phyloP scores from a whole-genome alignment of 768 basidiomycete genomes.

The Mycena capillaripes region DNA sequence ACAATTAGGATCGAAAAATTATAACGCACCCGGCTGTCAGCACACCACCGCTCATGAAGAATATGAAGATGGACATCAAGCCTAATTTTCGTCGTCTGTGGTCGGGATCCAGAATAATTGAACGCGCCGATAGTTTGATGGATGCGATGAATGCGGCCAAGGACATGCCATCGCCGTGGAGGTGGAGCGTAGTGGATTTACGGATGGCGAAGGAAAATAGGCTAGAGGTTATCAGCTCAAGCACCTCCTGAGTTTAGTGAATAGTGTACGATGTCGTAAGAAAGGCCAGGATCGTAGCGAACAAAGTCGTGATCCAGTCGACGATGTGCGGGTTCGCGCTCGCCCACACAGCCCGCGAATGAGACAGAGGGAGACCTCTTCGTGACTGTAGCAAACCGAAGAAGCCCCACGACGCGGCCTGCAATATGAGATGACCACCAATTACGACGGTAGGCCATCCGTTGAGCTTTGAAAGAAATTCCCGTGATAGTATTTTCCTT shows the following conservation, averaged over 20 bases:
- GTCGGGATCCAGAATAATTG: background rate
- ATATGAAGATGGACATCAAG: background rate
- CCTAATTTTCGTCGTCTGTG: background rate
- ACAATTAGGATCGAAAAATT: background rate
- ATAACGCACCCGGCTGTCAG: constrained; percentile 11
- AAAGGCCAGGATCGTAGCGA: background rate
- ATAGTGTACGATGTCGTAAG: background rate
- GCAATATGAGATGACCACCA: background rate
- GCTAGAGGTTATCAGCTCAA: background rate
- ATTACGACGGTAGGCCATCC: constrained; percentile 1
- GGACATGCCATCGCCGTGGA: constrained; percentile 1
- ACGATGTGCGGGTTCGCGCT: too few species aligned
- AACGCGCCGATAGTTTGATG: constrained; percentile 7
- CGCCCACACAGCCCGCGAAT: background rate
- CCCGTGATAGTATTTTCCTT: background rate
- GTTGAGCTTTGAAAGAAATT: background rate
- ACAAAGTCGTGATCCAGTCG: too few species aligned
- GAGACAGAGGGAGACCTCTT: background rate
- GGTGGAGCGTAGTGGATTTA: background rate
- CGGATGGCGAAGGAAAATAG: background rate
- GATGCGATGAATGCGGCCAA: background rate
- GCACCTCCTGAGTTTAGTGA: background rate
- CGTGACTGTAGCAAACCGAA: background rate
- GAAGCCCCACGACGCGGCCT: background rate
- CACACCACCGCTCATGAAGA: constrained; percentile 1